Evolutionary conservation across 2,329 filamentous ascomycete species (phyloP), one percentile per base, ranked within the genome.

Genomic region (Coniella vitis): DNA sequence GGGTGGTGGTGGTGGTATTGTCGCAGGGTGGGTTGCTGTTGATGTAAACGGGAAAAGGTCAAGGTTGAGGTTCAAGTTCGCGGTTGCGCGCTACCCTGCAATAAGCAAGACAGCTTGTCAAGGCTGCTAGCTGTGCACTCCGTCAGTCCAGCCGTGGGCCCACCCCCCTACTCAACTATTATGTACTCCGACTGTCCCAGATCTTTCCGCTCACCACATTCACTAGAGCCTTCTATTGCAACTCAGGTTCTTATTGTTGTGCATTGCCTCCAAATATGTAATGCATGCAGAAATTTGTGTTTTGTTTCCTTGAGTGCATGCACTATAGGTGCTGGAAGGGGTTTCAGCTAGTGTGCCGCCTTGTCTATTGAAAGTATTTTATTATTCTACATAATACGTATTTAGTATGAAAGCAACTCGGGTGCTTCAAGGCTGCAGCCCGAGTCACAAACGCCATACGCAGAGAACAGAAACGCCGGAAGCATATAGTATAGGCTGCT

Each of bases 351-450:
- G 34, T 38, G 20, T 38, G 13, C 19, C 10, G 17, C 46, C 45
- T n/a, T 17, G 32, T 53, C 44, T 51, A 51, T 39, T 29, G 40
- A 44, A 38, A n/a, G 39, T 45, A 40, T 10, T 10, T 10, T 29
- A 29, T 16, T 47, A 47, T 14, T 49, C 42, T 53, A 53, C 42
- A 48, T 53, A 48, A 45, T 25, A 19, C 51, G 39, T 51, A 38
- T 29, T 34, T 45, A 19, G 38, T 37, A 35, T 22, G 32, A 51
- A 35, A 32, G 39, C 40, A 47, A 25, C n/a, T 10, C 39, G 43
- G 21, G 12, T 31, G 37, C 22, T 20, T 41, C 38, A n/a, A n/a
- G n/a, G n/a, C n/a, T 38, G 25, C 25, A 29, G 5, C 10, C 25
- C 10, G 25, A 29, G 25, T 29, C 25, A 29, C 43, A 51, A 32